A percentile compares a stretch with the other conserved stretches of the same genome.
Conservation (phyloP, 202 grass and related monocot genomes). For the Zizania palustris region DNA sequence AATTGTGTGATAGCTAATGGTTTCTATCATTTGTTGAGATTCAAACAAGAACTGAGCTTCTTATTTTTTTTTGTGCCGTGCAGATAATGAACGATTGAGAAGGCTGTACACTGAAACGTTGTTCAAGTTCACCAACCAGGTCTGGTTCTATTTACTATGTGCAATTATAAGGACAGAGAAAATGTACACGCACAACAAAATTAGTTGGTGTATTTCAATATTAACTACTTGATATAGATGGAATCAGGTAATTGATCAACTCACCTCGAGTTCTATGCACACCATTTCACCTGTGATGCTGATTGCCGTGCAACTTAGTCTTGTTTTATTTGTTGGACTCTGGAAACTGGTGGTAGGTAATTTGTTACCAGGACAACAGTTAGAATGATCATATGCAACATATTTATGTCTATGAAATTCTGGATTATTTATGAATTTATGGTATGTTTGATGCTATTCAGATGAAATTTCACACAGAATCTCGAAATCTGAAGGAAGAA, state of each 20-base stretch:
- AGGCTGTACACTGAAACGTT: slow-evolving; percentile 70
- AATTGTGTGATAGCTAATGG: slow-evolving; percentile 20
- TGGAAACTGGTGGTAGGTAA: slow-evolving; percentile 8
- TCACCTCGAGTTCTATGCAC: slow-evolving; percentile 1
- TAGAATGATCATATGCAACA: slow-evolving; percentile 19
- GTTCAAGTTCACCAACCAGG: slow-evolving; percentile 85
- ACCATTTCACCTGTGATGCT: slow-evolving; percentile 23
- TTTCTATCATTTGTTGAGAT: slow-evolving; percentile 25
- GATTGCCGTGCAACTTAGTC: slow-evolving; percentile 2
- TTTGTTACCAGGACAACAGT: background rate
- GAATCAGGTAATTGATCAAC: background rate
- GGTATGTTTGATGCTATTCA: slow-evolving; percentile 34
- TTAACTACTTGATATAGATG: background rate
- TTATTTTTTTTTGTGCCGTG: slow-evolving; percentile 22
- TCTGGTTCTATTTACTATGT: slow-evolving; percentile 41
- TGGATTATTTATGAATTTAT: slow-evolving; percentile 35
- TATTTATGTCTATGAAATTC: background rate
- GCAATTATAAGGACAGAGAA: background rate
- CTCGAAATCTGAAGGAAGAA: slow-evolving; percentile 63
- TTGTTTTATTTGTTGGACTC: background rate
- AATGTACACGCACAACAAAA: slow-evolving; percentile 18
- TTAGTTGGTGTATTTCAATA: background rate
- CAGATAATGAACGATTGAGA: slow-evolving; percentile 81
- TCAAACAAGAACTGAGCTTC: slow-evolving; percentile 11
- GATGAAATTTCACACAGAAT: slow-evolving; percentile 69